These are phyloP conservation scores for Westerdykella aurantiaca DNA, from an alignment of 2,329 filamentous ascomycete genomes.

Conservation along the genomic window DNA sequence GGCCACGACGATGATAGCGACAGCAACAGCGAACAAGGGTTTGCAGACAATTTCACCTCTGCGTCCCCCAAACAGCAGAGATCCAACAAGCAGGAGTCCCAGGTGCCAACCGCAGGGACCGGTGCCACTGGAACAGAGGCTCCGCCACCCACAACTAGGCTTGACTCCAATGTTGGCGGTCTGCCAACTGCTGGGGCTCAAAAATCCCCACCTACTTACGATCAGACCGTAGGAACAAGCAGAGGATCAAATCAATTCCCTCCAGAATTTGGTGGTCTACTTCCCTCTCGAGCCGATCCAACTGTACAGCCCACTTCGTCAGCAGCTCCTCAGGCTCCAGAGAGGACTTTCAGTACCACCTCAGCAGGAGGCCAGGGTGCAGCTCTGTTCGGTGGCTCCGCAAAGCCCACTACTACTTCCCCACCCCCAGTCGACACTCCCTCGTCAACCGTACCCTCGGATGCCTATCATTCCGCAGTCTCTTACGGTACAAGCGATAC, in stretches of 20 bases:
- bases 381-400: slow-evolving; percentile 36
- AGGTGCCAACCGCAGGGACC: slow-evolving; percentile 17
- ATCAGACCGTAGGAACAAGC: slow-evolving; percentile 39
- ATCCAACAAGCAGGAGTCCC: slow-evolving; percentile 22
- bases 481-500: slow-evolving; percentile 33
- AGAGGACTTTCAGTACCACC: slow-evolving; percentile 32
- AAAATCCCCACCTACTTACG: slow-evolving; percentile 54
- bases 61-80: slow-evolving; percentile 42
- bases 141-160: slow-evolving; percentile 31
- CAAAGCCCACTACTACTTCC: slow-evolving; percentile 33
- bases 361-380: slow-evolving; percentile 34
- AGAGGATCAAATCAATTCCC: slow-evolving; percentile 45
- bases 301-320: slow-evolving; percentile 31
- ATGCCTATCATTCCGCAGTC: slow-evolving; percentile 39
- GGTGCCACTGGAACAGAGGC: slow-evolving; percentile 13
- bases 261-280: slow-evolving; percentile 51
- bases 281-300: slow-evolving; percentile 52
- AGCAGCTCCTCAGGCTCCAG: slow-evolving; percentile 27
- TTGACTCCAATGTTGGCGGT: slow-evolving; percentile 33
- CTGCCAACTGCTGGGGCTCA: slow-evolving; percentile 53
- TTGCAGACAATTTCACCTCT: slow-evolving; percentile 87
- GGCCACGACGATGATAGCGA: slow-evolving; percentile 81
- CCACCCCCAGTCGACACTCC: slow-evolving; percentile 37
- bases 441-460: slow-evolving; percentile 38
- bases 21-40: slow-evolving; percentile 61